A percentile compares a stretch with the other conserved stretches of the same genome.
Evolutionary conservation across 345 rosid genomes (phyloP).

Genomic region (Moricandia moricandioides): DNA sequence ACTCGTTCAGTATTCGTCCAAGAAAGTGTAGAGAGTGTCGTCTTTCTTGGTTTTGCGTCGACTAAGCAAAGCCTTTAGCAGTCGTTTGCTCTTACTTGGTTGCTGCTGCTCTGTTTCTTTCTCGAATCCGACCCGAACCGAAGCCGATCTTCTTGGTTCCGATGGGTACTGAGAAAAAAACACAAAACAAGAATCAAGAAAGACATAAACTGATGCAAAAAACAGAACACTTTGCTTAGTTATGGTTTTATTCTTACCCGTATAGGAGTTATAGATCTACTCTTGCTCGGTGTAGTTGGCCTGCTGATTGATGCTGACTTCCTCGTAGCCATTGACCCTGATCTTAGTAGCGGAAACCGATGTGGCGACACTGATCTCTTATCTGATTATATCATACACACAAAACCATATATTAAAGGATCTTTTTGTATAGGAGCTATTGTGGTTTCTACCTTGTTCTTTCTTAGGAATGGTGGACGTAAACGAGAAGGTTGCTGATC

Average conservation of each 20-base stretch:
- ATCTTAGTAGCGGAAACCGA: slow-evolving; percentile 76
- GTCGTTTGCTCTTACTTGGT: slow-evolving; percentile 87
- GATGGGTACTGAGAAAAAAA: slow-evolving; percentile 62
- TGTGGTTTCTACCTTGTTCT: slow-evolving; percentile 48
- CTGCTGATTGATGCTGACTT: slow-evolving; percentile 54
- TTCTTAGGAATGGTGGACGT: slow-evolving; percentile 58
- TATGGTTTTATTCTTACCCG: slow-evolving; percentile 48
- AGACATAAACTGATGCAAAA: background rate
- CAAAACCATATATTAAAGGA: background rate
- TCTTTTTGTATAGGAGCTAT: background rate
- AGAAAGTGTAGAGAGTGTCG: slow-evolving; percentile 72
- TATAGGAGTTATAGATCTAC: slow-evolving; percentile 62
- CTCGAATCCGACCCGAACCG: slow-evolving; percentile 57
- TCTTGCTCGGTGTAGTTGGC: slow-evolving; percentile 65
- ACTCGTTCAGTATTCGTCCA: slow-evolving; percentile 72
- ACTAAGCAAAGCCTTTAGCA: slow-evolving; percentile 86
- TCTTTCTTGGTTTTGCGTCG: slow-evolving; percentile 93
- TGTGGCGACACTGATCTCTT: slow-evolving; percentile 69
- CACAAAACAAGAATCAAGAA: slow-evolving; percentile 6
- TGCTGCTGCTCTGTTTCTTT: slow-evolving; percentile 49
- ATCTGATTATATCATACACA: slow-evolving; percentile 43
- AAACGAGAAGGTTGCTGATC: slow-evolving; percentile 75
- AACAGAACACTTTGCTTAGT: background rate
- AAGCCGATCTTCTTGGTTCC: slow-evolving; percentile 77
- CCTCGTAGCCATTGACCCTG: slow-evolving; percentile 62